Base-by-base conservation (phyloP, 1,284 basidiomycete genomes). In the Cystobasidium slooffiae region DNA sequence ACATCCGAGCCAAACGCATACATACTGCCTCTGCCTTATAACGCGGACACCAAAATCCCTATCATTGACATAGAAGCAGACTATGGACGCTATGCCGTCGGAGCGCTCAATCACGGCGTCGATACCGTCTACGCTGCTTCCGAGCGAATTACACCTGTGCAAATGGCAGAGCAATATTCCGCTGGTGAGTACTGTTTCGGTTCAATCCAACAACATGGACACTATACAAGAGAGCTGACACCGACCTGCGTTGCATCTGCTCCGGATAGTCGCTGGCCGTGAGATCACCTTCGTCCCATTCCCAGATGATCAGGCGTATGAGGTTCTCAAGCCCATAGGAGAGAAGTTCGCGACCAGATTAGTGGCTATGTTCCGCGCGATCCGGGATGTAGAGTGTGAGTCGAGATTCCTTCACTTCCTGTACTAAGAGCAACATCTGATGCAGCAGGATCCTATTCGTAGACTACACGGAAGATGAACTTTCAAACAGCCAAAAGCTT, bases 61-160 rank as follows among this genome's bases (percentile, higher is more conserved):
- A 16, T 77, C 22, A 68, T 79, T 58, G 77, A 79, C 43, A 65
- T 69, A 37, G 24, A 47, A 9, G 62, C 47, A 16, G 79, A 80
- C 52, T 76, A 76, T 16, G 79, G 79, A 44, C 75, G 75, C 5
- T 79, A 75, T 72, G 79, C 78, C 7, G 55, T 70, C 5, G 78
- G 64, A 37, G 74, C 78, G 31, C 63, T 80, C 37, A 74, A 78
- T 53, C 67, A 75, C 1, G 39, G 59, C 24, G 46, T 73, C 20
- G 56, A 64, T 9, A 52, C 72, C 24, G 65, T 70, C n/a, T 46
- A 10, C 41, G 63, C 49, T 1, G 9, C 56, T 18, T 59, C 49
- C 12, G 55, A 55, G 24, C 68, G 68, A 22, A 59, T 67, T 16
- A 66, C 70, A 8, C 52, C 61, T 20, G 4, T 31, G 47, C 24